Conservation (phyloP, 805 yeast species). For the Nakazawaea wyomingensis region DNA sequence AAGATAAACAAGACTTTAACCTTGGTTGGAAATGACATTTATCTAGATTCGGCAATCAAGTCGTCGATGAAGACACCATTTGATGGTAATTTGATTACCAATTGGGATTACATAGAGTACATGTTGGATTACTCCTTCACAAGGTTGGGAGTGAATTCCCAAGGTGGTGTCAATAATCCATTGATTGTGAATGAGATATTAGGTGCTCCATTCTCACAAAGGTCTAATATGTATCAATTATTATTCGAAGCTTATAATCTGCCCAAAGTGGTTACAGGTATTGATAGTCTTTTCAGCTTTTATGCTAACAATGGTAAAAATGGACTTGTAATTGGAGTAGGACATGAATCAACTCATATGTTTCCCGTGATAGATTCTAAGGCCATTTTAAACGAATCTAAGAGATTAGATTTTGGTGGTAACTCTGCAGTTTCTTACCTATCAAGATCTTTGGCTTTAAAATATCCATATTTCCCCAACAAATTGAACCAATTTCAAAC, state of each 20-base stretch:
- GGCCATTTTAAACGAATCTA: slow-evolving; percentile 61
- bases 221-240: slow-evolving; percentile 72
- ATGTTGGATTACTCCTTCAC: slow-evolving; percentile 79
- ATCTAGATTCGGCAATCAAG: slow-evolving; percentile 62
- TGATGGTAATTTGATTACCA: slow-evolving; percentile 82
- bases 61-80: slow-evolving; percentile 72
- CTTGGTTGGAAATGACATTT: slow-evolving; percentile 78
- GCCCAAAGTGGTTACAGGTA: slow-evolving; percentile 73
- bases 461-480: slow-evolving; percentile 89
- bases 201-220: slow-evolving; percentile 64
- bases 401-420: slow-evolving; percentile 92
- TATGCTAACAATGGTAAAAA: slow-evolving; percentile 51
- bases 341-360: slow-evolving; percentile 75
- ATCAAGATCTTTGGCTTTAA: slow-evolving; percentile 59
- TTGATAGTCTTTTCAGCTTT: slow-evolving; percentile 77
- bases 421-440: slow-evolving; percentile 62
- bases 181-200: slow-evolving; percentile 74
- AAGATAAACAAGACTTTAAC: slow-evolving; percentile 57
- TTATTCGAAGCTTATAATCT: slow-evolving; percentile 78
- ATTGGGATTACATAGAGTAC: slow-evolving; percentile 87
- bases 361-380: slow-evolving; percentile 75
- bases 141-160: slow-evolving; percentile 62
- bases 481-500: slow-evolving; percentile 61
- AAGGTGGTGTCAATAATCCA: slow-evolving; percentile 66
- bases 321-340: slow-evolving; percentile 81